Conservation (phyloP, 2,329 filamentous ascomycete genomes). For the Penicillium glabrum region DNA sequence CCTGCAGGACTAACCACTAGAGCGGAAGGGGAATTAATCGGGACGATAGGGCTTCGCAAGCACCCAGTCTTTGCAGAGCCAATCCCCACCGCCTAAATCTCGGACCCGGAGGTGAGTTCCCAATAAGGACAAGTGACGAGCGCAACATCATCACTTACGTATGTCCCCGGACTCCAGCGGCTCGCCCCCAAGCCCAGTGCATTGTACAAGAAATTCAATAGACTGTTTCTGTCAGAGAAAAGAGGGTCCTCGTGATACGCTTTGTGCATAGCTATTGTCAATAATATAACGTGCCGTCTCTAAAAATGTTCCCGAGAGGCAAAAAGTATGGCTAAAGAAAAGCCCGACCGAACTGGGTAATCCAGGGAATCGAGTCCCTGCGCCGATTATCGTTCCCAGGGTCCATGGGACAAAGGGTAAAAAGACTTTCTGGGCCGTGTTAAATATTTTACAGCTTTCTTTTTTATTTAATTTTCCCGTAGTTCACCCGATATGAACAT, state of each 20-base stretch:
- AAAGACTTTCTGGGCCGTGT: not conserved
- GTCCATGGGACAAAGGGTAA: slow-evolving; percentile 11
- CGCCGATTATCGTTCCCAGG: slow-evolving; percentile 10
- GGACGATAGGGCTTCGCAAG: slow-evolving; percentile 3
- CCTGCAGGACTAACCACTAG: not conserved
- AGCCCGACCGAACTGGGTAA: slow-evolving; percentile 8
- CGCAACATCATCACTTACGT: slow-evolving; percentile 28
- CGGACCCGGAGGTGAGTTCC: slow-evolving; percentile 19
- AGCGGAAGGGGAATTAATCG: not conserved
- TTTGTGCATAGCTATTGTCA: not conserved
- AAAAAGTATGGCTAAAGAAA: slow-evolving; percentile 5
- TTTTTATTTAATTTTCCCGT: slow-evolving; percentile 4
- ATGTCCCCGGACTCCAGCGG: slow-evolving; percentile 13
- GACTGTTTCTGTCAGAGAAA: not conserved
- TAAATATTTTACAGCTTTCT: not conserved
- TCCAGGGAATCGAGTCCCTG: slow-evolving; percentile 1
- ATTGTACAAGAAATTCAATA: not conserved
- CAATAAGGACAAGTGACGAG: slow-evolving; percentile 11
- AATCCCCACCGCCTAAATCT: slow-evolving; percentile 9
- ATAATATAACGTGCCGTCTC: not conserved
- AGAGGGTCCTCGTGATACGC: not conserved
- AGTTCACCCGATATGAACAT: slow-evolving; percentile 21
- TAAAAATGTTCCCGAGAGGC: not conserved
- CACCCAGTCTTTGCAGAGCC: not conserved
- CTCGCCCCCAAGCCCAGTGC: not conserved